Conservation (phyloP, 176 grass and related monocot species). For the Zoysia japonica region DNA sequence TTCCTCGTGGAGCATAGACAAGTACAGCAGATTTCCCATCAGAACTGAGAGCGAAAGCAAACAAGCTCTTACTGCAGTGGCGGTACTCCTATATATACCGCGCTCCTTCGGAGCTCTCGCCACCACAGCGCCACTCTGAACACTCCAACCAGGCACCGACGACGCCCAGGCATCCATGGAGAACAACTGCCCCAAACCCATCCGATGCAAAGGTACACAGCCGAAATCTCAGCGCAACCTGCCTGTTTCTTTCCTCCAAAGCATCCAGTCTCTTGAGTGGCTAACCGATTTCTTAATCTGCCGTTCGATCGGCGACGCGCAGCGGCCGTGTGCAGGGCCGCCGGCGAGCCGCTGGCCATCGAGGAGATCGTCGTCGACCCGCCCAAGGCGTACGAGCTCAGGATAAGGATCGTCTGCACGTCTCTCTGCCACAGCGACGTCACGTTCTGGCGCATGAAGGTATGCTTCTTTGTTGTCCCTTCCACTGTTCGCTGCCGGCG, state of each 20-base stretch:
- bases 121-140: neutral
- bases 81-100: neutral
- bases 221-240: neutral
- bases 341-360: slow-evolving; percentile 60
- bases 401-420: slow-evolving; percentile 77
- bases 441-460: slow-evolving; percentile 87
- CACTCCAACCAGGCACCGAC: neutral
- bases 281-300: neutral
- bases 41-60: neutral
- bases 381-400: slow-evolving; percentile 63
- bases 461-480: neutral
- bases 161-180: slow-evolving; percentile 27
- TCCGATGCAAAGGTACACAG: slow-evolving; percentile 61
- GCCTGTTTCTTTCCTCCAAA: neutral
- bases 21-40: neutral
- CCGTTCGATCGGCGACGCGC: neutral
- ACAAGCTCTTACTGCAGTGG: neutral
- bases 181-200: slow-evolving; percentile 45
- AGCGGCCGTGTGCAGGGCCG: slow-evolving; percentile 82
- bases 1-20: neutral
- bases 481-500: neutral
- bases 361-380: slow-evolving; percentile 84
- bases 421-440: slow-evolving; percentile 88
- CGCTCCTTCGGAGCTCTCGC: neutral
- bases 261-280: neutral